Evolutionary conservation across 108 stramenopile species (phyloP).

Genomic region (Skeletonema marinoi): DNA sequence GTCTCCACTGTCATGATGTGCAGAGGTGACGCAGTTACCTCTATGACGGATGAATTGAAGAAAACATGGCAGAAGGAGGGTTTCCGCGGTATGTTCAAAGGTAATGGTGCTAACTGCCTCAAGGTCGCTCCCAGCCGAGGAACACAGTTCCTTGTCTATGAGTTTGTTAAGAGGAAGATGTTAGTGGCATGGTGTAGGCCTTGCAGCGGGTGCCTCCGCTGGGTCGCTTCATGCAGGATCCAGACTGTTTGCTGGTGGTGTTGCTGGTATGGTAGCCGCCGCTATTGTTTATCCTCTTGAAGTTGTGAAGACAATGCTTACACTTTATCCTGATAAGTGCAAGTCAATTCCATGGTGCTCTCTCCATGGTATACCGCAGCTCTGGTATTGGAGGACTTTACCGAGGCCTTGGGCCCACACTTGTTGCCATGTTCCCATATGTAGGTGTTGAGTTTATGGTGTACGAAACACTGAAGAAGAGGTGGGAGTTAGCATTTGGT

Average conservation of each 20-base stretch:
- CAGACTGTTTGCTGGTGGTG: conserved; percentile 43
- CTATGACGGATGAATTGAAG: conserved; percentile 34
- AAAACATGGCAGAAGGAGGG: conserved; percentile 47
- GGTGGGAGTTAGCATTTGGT: conserved; percentile 30
- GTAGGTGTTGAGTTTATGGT: conserved; percentile 55
- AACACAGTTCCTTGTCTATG: conserved; percentile 48
- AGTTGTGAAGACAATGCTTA: conserved; percentile 54
- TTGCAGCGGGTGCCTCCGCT: conserved; percentile 17
- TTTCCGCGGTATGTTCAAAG: conserved; percentile 48
- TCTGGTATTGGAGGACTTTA: conserved; percentile 39
- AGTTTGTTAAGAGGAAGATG: conserved; percentile 45
- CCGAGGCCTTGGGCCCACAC: conserved; percentile 48
- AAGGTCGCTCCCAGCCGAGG: conserved; percentile 52
- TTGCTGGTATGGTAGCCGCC: conserved; percentile 51
- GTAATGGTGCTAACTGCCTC: conserved; percentile 58
- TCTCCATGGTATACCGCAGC: conserved; percentile 14
- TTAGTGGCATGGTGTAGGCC: conserved; percentile 23
- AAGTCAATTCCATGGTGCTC: conserved; percentile 28
- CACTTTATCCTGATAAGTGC: conserved; percentile 42
- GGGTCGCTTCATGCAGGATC: conserved; percentile 37
- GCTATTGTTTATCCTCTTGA: conserved; percentile 54
- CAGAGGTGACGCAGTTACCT: conserved; percentile 31
- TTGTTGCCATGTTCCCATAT: conserved; percentile 56
- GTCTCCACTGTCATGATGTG: conserved; percentile 50
- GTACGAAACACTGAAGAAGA: conserved; percentile 48